These are phyloP conservation scores for Aureobasidium mangrovei DNA, from an alignment of 2,329 filamentous ascomycete genomes.

Conservation along the genomic window DNA sequence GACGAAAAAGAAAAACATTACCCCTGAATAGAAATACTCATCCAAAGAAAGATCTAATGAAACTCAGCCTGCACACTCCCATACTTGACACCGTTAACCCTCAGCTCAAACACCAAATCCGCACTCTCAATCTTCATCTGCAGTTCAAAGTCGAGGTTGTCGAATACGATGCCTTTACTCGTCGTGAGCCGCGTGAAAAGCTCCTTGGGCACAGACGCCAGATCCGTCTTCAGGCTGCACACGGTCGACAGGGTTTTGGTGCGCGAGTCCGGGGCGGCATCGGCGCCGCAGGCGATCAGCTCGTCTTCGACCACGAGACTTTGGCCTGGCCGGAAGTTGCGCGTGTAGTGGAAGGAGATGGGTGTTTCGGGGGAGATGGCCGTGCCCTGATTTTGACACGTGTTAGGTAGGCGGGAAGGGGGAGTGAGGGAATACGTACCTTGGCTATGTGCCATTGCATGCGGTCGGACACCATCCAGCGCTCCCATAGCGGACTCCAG, in stretches of 20 bases:
- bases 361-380: slow-evolving; percentile 64
- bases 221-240: slow-evolving; percentile 71
- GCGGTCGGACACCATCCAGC: slow-evolving; percentile 76
- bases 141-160: slow-evolving; percentile 73
- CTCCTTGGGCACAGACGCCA: slow-evolving; percentile 64
- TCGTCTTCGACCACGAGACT: slow-evolving; percentile 64
- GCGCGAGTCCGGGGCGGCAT: slow-evolving; percentile 50
- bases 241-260: slow-evolving; percentile 55
- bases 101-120: slow-evolving; percentile 67
- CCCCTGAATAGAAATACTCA: too few relatives aligned
- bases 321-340: slow-evolving; percentile 73
- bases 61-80: slow-evolving; percentile 72
- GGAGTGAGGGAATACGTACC: not conserved
- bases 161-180: slow-evolving; percentile 70
- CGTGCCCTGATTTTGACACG: slow-evolving; percentile 49
- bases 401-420: not conserved
- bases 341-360: slow-evolving; percentile 76
- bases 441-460: slow-evolving; percentile 86
- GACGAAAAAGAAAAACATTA: too few relatives aligned
- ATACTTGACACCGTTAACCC: slow-evolving; percentile 70
- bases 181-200: slow-evolving; percentile 69
- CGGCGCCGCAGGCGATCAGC: slow-evolving; percentile 64
- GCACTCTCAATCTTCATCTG: slow-evolving; percentile 79
- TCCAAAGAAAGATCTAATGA: slow-evolving; percentile 39
- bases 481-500: slow-evolving; percentile 73